A percentile compares a stretch with the other conserved stretches of the same genome.
Evolutionary conservation across 805 yeast species (phyloP).

Genomic region (Lipomyces yamanashiensis): DNA sequence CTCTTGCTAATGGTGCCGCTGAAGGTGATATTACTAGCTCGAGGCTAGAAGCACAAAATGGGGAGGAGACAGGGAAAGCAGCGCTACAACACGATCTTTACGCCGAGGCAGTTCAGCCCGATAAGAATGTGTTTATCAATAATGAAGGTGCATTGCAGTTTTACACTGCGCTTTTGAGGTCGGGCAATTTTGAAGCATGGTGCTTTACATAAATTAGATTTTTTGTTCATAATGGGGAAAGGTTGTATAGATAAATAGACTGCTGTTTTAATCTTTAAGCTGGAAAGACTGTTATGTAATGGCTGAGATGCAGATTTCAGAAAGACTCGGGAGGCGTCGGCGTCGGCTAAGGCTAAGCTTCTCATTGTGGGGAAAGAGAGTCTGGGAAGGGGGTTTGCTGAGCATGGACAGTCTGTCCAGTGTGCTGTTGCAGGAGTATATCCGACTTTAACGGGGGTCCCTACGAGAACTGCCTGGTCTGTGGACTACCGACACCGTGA

Average conservation of each 20-base stretch:
- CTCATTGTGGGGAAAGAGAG: no score
- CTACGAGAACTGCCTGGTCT: no score
- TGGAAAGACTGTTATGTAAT: no score
- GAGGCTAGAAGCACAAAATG: background rate
- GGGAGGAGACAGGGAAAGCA: constrained; percentile 2
- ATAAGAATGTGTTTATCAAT: constrained; percentile 19
- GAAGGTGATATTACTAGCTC: background rate
- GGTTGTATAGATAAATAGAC: background rate
- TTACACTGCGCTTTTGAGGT: constrained; percentile 20
- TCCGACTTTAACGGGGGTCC: no score
- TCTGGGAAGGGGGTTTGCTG: no score
- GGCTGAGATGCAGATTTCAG: no score
- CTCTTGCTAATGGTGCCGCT: background rate
- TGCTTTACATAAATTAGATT: constrained; percentile 14
- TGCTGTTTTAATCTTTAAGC: no score
- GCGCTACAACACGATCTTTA: constrained; percentile 16
- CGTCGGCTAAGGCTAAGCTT: no score
- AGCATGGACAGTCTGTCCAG: no score
- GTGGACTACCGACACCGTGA: no score
- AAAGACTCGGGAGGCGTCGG: no score
- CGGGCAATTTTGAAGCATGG: constrained; percentile 36
- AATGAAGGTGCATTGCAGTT: constrained; percentile 21
- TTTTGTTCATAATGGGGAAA: background rate
- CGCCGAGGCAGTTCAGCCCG: constrained; percentile 28
- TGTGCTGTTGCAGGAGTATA: no score